A percentile compares a stretch with the other conserved stretches of the same genome.
These are phyloP conservation scores for Murraya koenigii DNA, from an alignment of 345 rosid genomes.

Conservation along the genomic window DNA sequence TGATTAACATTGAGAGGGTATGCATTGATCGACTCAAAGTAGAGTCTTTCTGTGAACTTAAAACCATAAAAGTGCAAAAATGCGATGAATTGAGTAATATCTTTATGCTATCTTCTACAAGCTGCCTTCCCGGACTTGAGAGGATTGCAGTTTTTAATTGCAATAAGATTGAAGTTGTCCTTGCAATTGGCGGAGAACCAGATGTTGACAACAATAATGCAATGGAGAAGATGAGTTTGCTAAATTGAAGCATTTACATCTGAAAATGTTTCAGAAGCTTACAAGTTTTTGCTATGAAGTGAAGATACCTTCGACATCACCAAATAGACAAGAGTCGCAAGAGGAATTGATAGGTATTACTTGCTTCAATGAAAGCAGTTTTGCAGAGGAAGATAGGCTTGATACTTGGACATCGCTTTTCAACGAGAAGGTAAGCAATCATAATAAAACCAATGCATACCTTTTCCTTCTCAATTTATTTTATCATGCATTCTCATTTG, in stretches of 20 bases:
- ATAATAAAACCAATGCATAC: no score
- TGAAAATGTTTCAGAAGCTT: neutral
- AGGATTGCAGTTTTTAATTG: constrained; percentile 13
- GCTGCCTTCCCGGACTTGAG: constrained; percentile 14
- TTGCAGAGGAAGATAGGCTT: neutral
- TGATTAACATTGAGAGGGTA: constrained; percentile 1
- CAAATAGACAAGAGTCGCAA: neutral
- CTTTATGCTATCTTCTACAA: constrained; percentile 10
- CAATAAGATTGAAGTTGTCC: constrained; percentile 6
- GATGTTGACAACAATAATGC: neutral
- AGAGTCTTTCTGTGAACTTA: constrained; percentile 13
- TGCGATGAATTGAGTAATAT: constrained; percentile 10
- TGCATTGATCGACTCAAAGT: neutral
- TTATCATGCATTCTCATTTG: no score
- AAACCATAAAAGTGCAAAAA: neutral
- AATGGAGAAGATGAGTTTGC: neutral
- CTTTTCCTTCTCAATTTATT: neutral
- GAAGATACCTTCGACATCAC: neutral
- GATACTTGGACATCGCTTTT: neutral
- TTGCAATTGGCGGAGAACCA: neutral
- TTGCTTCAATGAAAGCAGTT: neutral
- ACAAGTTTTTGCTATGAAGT: neutral
- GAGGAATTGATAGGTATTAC: neutral
- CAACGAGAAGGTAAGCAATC: neutral
- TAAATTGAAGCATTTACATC: neutral